phyloP scores from a whole-genome alignment of 1,284 basidiomycete species.

The Crepidotus sp. region DNA sequence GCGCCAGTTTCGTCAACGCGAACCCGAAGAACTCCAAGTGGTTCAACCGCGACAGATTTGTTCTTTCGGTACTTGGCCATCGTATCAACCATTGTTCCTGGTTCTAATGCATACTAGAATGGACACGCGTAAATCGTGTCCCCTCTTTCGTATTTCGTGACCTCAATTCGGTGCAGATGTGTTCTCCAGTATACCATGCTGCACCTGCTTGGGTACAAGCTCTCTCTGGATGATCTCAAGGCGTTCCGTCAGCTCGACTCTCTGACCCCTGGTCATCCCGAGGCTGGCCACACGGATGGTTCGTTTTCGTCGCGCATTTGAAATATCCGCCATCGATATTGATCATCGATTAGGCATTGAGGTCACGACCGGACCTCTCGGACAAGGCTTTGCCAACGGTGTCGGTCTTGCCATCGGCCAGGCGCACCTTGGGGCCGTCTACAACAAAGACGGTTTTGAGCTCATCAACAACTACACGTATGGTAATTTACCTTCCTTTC shows the following conservation, averaged over 20 bases:
- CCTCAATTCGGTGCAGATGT: conserved; percentile 41
- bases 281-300: conserved; percentile 83
- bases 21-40: conserved; percentile 87
- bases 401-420: conserved; percentile 92
- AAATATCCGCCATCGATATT: background rate
- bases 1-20: conserved; percentile 66
- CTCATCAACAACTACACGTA: conserved; percentile 90
- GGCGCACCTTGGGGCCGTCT: conserved; percentile 81
- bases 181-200: conserved; percentile 80
- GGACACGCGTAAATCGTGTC: conserved; percentile 11
- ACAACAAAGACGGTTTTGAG: conserved; percentile 82
- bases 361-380: conserved; percentile 93
- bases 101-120: conserved; percentile 6
- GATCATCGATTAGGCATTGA: conserved; percentile 53
- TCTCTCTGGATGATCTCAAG: conserved; percentile 81
- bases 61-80: conserved; percentile 44
- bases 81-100: background rate
- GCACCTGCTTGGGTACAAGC: conserved; percentile 78
- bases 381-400: conserved; percentile 88
- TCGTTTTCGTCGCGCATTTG: conserved; percentile 10
- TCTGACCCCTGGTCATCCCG: conserved; percentile 88
- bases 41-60: conserved; percentile 87
- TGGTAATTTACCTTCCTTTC: conserved; percentile 34
- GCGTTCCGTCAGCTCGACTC: conserved; percentile 80
- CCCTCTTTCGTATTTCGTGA: background rate